These are phyloP conservation scores for Physcomitrium patens DNA, from an alignment of 225 moss, liverwort and hornwort species.

Conservation along the genomic window DNA sequence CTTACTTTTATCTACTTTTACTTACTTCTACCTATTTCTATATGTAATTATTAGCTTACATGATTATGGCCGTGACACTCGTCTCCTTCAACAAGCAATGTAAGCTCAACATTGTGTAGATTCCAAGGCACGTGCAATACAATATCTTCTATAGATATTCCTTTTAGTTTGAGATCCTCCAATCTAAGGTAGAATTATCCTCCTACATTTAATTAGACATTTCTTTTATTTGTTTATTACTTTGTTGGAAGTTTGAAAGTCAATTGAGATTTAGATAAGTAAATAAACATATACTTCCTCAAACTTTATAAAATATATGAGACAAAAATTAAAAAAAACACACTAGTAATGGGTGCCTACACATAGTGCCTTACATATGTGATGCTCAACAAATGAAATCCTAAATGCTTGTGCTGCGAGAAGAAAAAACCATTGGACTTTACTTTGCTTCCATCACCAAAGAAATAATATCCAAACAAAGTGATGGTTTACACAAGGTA, in stretches of 20 bases:
- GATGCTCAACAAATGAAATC: slow-evolving; percentile 34
- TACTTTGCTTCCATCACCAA: slow-evolving; percentile 7
- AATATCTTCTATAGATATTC: background rate
- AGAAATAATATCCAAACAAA: slow-evolving; percentile 25
- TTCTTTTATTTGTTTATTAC: too few relatives aligned
- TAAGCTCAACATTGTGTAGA: slow-evolving; percentile 31
- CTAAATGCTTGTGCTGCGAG: slow-evolving; percentile 34
- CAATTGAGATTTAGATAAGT: background rate
- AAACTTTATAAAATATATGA: slow-evolving; percentile 9
- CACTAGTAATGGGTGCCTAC: slow-evolving; percentile 30
- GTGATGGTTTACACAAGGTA: too few relatives aligned
- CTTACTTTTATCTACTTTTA: too few relatives aligned
- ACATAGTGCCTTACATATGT: slow-evolving; percentile 32
- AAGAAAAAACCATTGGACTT: slow-evolving; percentile 20
- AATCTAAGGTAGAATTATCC: too few relatives aligned
- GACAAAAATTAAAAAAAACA: slow-evolving; percentile 17
- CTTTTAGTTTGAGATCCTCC: too few relatives aligned
- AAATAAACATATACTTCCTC: background rate
- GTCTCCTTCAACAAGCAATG: slow-evolving; percentile 25
- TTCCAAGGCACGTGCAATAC: background rate
- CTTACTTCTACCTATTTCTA: too few relatives aligned
- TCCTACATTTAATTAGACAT: too few relatives aligned
- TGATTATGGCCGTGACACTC: too few relatives aligned
- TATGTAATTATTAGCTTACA: too few relatives aligned
- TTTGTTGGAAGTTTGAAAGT: too few relatives aligned